Conservation (phyloP, 129 eudicot species). For the Heracleum sosnowskyi region DNA sequence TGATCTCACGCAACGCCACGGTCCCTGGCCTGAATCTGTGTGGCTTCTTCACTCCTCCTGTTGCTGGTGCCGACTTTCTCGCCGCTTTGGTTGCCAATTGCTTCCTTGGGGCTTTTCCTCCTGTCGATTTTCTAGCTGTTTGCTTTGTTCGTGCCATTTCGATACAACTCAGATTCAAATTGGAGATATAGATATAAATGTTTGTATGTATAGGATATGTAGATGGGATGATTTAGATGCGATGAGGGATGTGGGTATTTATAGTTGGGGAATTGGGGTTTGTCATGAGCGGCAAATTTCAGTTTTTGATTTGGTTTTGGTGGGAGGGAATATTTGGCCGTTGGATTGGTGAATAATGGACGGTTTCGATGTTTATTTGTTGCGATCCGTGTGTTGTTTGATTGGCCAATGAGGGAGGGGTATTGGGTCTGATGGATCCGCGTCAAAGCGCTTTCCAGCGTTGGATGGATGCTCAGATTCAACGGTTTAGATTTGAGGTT, state of each 20-base stretch:
- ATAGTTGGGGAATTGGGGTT: neutral
- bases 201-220: neutral
- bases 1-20: conserved; percentile 39
- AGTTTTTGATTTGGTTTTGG: neutral
- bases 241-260: neutral
- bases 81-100: conserved; percentile 46
- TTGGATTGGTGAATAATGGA: neutral
- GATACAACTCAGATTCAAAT: neutral
- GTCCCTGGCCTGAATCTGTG: conserved; percentile 56
- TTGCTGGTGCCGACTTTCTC: conserved; percentile 47
- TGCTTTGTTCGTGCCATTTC: conserved; percentile 51
- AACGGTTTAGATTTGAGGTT: neutral
- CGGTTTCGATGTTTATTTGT: neutral
- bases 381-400: neutral
- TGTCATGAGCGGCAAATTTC: conserved; percentile 18
- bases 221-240: neutral
- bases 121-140: conserved; percentile 50
- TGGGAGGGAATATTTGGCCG: neutral
- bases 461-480: neutral
- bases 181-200: neutral
- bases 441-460: neutral
- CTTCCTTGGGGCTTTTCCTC: conserved; percentile 53
- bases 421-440: neutral
- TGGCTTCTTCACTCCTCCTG: conserved; percentile 56
- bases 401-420: neutral